Conservation (phyloP, 176 grass and related monocot species). For the Areca catechu region DNA sequence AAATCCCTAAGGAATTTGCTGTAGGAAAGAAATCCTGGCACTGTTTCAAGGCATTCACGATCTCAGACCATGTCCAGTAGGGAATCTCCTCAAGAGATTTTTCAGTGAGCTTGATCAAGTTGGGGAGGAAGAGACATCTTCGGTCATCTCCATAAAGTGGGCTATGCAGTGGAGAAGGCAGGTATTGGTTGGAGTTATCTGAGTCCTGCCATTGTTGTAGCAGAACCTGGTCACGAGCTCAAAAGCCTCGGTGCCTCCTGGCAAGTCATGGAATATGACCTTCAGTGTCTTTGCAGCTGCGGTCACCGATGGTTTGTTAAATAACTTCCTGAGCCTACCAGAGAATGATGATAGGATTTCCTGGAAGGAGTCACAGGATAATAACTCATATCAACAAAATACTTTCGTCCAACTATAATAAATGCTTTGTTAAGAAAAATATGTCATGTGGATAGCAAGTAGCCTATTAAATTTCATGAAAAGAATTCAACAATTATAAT, state of each 20-base stretch:
- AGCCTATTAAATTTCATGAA: too few species aligned
- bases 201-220: conserved; percentile 26
- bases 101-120: conserved; percentile 40
- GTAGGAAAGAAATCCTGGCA: conserved; percentile 52
- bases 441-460: too few species aligned
- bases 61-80: conserved; percentile 68
- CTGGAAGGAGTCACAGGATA: conserved; percentile 27
- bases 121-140: conserved; percentile 12
- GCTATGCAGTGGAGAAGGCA: conserved; percentile 53
- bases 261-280: conserved; percentile 49
- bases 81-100: conserved; percentile 53
- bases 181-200: conserved; percentile 47
- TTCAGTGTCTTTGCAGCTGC: conserved; percentile 23
- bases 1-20: conserved; percentile 30
- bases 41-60: conserved; percentile 53
- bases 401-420: too few species aligned
- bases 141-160: conserved; percentile 62
- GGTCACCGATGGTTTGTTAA: conserved; percentile 16
- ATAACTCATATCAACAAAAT: too few species aligned
- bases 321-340: conserved; percentile 33
- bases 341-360: conserved; percentile 64
- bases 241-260: conserved; percentile 68
- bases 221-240: conserved; percentile 77
- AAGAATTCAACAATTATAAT: too few species aligned
- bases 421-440: too few species aligned